Base-by-base conservation (phyloP, 495 filamentous ascomycete species). In the Aspergillus panamensis region DNA sequence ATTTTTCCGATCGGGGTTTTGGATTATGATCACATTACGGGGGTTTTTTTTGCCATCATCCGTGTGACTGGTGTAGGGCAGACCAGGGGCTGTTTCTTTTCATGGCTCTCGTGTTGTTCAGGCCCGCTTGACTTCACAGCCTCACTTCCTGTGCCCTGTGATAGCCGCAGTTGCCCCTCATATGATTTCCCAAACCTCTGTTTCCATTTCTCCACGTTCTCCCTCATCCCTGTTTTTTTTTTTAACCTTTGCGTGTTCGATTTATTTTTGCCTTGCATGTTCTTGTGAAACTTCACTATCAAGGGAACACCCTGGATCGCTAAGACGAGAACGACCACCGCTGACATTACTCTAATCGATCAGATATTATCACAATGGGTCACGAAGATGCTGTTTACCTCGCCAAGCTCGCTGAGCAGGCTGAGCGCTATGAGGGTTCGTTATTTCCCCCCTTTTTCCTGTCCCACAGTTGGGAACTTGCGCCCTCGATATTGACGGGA, bases 301-400 rank as follows among this genome's bases (percentile, higher is more conserved):
- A n/a, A n/a, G 9, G 40, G 33, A 8, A 33, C 10, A 51, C 52
- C 31, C 35, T 39, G 20, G 2, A 16, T 30, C 32, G n/a, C 19
- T 40, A 6, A 52, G 20, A 7, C 4, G 1, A 20, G 21, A 16
- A 17, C 29, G 48, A 39, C 7, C 7, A 3, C 47, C 33, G 50
- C 53, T 57, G 57, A 57, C 43, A 19, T 48, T 25, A 3, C 44
- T 30, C 40, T 55, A 14, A 12, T 58, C 13, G 39, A 35, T 48
- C 51, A 65, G 53, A 57, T 44, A 57, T 60, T 64, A 68, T 77
- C 81, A 95, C 80, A 78, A 97, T 97, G 94, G 92, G 90, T 82
- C 90, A 96, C 85, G 94, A 97, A 86, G 91, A 98, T 80, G 92
- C 92, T 72, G 94, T 98, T 67, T 98, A 97, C 79, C 88, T 98